A percentile compares a stretch with the other conserved stretches of the same genome.
These are phyloP conservation scores for Ochromonas danica DNA, from an alignment of 108 stramenopile genomes.

Conservation along the genomic window DNA sequence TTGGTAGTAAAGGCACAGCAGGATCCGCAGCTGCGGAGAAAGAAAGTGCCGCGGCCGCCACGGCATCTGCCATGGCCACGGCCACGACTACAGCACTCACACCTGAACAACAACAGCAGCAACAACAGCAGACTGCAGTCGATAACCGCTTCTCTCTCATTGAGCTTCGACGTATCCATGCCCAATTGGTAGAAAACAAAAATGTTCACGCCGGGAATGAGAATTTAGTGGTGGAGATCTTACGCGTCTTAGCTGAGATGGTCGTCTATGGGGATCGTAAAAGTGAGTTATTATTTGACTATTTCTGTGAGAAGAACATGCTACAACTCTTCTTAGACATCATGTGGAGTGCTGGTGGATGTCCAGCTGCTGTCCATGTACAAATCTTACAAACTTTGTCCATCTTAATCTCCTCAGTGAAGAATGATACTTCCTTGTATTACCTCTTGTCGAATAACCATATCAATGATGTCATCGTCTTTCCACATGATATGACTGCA, in stretches of 20 bases:
- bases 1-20: not conserved
- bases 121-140: not conserved
- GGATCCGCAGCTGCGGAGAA: not conserved
- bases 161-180: not conserved
- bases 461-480: conserved; percentile 25
- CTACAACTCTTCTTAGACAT: conserved; percentile 36
- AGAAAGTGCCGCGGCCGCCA: not conserved
- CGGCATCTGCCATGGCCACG: not conserved
- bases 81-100: too few species aligned
- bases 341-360: not conserved
- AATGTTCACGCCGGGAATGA: not conserved
- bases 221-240: conserved; percentile 10
- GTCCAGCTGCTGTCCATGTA: conserved; percentile 18
- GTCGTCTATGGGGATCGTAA: conserved; percentile 49
- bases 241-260: conserved; percentile 39
- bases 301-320: conserved; percentile 49
- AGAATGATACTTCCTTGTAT: conserved; percentile 32
- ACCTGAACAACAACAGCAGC: not conserved
- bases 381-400: conserved; percentile 33
- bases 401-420: conserved; percentile 8
- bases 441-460: conserved; percentile 35
- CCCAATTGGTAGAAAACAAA: conserved; percentile 6
- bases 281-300: conserved; percentile 45
- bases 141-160: not conserved
- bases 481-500: conserved; percentile 1